These are phyloP conservation scores for Boechera stricta DNA, from an alignment of 345 rosid species.

Conservation along the genomic window DNA sequence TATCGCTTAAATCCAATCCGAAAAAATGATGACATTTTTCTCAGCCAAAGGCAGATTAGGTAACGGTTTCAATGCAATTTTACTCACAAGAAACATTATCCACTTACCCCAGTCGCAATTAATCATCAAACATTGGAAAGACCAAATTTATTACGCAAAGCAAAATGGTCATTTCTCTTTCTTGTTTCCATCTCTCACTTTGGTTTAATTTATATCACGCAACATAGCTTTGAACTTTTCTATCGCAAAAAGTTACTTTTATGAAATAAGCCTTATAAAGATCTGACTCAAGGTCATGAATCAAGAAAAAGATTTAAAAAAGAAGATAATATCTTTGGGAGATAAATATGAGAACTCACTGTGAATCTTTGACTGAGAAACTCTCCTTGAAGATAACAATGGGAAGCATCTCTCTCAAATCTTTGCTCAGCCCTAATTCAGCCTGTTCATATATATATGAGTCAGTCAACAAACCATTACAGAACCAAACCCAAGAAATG, in stretches of 20 bases:
- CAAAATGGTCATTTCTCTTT: neutral
- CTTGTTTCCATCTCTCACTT: neutral
- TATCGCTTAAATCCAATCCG: neutral
- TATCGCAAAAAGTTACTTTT: neutral
- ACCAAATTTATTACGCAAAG: neutral
- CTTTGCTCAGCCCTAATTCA: conserved; percentile 77
- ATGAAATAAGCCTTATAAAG: neutral
- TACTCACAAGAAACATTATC: neutral
- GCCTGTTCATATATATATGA: conserved; percentile 41
- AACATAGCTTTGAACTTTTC: conserved; percentile 3
- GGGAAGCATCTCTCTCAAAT: conserved; percentile 86
- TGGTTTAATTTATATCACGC: conserved; percentile 12
- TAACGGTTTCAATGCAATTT: conserved; percentile 7
- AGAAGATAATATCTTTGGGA: too few species aligned
- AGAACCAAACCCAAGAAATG: conserved; percentile 18
- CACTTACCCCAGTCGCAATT: neutral
- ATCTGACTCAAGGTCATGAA: neutral
- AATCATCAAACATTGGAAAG: conserved; percentile 4
- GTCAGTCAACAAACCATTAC: neutral
- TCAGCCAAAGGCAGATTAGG: neutral
- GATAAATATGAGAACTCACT: conserved; percentile 50
- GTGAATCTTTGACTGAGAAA: conserved; percentile 69
- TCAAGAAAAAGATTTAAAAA: neutral
- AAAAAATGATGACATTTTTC: neutral
- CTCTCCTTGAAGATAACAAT: conserved; percentile 73